Base-by-base conservation (phyloP, 2,329 filamentous ascomycete genomes). In the Dothideomycetes sp. region DNA sequence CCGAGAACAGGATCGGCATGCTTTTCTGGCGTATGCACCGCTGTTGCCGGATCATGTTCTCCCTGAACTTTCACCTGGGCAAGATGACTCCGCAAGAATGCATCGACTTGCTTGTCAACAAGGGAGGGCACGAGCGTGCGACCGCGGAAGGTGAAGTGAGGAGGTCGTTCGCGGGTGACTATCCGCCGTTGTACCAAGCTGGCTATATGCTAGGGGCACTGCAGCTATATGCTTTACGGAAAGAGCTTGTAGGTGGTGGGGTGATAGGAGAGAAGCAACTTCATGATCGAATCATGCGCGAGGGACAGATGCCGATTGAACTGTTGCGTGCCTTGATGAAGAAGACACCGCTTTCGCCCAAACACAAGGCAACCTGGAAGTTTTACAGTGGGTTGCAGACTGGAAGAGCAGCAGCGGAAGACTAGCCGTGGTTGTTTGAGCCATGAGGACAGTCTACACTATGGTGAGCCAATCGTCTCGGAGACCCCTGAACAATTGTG, bases 21-120 rank as follows among this genome's bases (percentile, higher is more conserved):
- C 55, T 79, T 5, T 78, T 77, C 52, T 78, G 74, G 74, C 64
- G 72, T 11, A 75, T 78, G 68, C 74, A 79, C 51, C 69, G 75
- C 19, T 77, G 73, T 47, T 68, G 69, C 4, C 67, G 75, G 29
- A 77, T 77, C 47, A 57, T 72, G 10, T 77, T 78, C 54, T 74
- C 70, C 0, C 52, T 78, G 1, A 67, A 66, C 30, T 78, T 76
- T 43, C 74, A 78, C 49, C 62, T 78, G 1, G 72, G 71, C 1
- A 52, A 67, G 44, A 66, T 75, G 63, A 64, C 57, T 8, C 64
- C 73, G 1, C 60, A 64, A 42, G 66, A 75, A 47, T 77, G 72
- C 38, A 65, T 79, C 12, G 70, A 78, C 43, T 50, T 75, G 39
- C 61, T 78, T 2, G 72, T 77, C 0, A 54, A 71, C 18, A 62